These are phyloP conservation scores for Alternaria novae-zelandiae DNA, from an alignment of 2,329 filamentous ascomycete genomes.

Conservation along the genomic window DNA sequence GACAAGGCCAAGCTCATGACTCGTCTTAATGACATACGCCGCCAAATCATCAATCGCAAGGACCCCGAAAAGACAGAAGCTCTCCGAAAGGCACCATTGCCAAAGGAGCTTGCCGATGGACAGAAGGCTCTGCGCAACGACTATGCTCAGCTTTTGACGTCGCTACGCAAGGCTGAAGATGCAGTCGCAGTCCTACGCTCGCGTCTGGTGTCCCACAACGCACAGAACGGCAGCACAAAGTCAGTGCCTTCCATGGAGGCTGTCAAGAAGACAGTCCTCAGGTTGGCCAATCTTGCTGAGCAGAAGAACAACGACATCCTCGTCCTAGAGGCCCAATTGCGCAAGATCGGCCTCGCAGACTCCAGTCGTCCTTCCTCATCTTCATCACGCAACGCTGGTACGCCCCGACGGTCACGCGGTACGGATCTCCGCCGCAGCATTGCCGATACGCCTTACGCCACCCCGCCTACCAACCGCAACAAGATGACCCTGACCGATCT, in stretches of 20 bases:
- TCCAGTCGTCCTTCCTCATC: constrained; percentile 32
- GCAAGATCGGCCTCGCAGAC: constrained; percentile 61
- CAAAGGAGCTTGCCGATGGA: constrained; percentile 80
- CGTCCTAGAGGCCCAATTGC: constrained; percentile 85
- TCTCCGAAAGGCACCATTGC: constrained; percentile 75
- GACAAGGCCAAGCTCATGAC: constrained; percentile 72
- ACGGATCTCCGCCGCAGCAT: constrained; percentile 22
- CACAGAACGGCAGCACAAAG: constrained; percentile 54
- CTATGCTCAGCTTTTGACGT: constrained; percentile 75
- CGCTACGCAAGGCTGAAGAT: constrained; percentile 80
- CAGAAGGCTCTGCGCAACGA: constrained; percentile 82
- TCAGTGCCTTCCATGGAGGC: constrained; percentile 84
- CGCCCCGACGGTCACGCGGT: constrained; percentile 24
- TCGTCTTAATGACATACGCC: constrained; percentile 79
- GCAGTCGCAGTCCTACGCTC: constrained; percentile 79
- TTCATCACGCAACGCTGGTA: constrained; percentile 22
- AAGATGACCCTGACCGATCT: constrained; percentile 41
- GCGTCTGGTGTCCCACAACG: constrained; percentile 67
- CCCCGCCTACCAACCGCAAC: constrained; percentile 45
- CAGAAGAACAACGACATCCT: constrained; percentile 90
- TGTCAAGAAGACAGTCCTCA: constrained; percentile 86
- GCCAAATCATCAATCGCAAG: constrained; percentile 71
- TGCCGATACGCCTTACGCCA: constrained; percentile 42
- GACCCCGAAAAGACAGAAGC: constrained; percentile 72
- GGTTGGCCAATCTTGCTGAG: constrained; percentile 92